These are phyloP conservation scores for Musa balbisiana DNA, from an alignment of 202 grass and related monocot species.

Conservation along the genomic window DNA sequence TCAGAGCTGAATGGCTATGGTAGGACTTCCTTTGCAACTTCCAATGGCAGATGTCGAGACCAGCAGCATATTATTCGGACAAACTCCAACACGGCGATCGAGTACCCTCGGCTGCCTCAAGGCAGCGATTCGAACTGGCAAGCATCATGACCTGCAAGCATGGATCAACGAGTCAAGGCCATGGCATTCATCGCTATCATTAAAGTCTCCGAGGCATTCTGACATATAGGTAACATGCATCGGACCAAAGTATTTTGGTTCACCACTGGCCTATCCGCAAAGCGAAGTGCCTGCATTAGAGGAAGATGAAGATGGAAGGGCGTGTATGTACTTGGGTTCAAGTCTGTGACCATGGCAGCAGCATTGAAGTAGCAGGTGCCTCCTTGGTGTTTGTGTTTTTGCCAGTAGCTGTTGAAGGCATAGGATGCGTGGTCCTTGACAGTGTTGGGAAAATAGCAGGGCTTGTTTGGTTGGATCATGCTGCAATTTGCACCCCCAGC, in stretches of 20 bases:
- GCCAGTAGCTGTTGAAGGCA: slow-evolving; percentile 56
- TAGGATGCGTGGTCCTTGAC: slow-evolving; percentile 48
- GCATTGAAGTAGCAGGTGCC: slow-evolving; percentile 51
- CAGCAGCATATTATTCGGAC: too few species aligned
- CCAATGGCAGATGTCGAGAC: too few species aligned
- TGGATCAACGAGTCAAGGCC: slow-evolving; percentile 5
- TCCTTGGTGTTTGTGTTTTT: slow-evolving; percentile 54
- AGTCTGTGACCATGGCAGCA: slow-evolving; percentile 40
- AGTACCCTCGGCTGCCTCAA: slow-evolving; percentile 2
- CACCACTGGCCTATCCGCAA: background rate
- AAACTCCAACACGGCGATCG: too few species aligned
- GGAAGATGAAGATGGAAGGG: too few species aligned
- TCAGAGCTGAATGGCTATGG: too few species aligned
- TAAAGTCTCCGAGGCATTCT: background rate
- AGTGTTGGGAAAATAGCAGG: slow-evolving; percentile 57
- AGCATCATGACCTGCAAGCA: slow-evolving; percentile 44
- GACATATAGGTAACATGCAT: background rate
- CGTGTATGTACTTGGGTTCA: slow-evolving; percentile 37
- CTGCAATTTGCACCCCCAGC: slow-evolving; percentile 44
- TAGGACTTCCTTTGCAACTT: too few species aligned
- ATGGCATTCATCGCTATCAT: too few species aligned
- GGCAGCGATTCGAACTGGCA: slow-evolving; percentile 49
- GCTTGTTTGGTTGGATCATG: slow-evolving; percentile 41
- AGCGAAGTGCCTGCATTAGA: background rate
- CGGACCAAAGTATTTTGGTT: background rate